These are phyloP conservation scores for Alternaria alternata DNA, from an alignment of 2,329 filamentous ascomycete genomes.

Conservation along the genomic window DNA sequence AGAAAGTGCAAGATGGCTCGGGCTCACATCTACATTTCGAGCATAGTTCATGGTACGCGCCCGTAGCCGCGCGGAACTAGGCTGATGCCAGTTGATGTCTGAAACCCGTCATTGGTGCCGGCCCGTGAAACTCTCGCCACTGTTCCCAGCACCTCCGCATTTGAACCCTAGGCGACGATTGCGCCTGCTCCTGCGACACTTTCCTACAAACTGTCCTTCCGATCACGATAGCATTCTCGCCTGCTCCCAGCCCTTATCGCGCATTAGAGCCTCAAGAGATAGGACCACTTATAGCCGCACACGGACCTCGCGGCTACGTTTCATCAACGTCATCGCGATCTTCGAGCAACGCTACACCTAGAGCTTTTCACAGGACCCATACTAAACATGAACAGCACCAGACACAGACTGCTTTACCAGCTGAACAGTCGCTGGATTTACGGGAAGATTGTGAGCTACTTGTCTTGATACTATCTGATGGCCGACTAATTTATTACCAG, in stretches of 20 bases:
- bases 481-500: slow-evolving; percentile 59
- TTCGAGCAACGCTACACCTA: slow-evolving; percentile 27
- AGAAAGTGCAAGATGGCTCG: neutral
- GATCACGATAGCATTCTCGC: slow-evolving; percentile 10
- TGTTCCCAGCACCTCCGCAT: slow-evolving; percentile 18
- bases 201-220: slow-evolving; percentile 16
- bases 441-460: slow-evolving; percentile 70
- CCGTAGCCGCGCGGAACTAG: slow-evolving; percentile 5
- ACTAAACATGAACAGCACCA: slow-evolving; percentile 49
- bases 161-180: slow-evolving; percentile 18
- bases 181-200: slow-evolving; percentile 16
- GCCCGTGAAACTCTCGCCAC: slow-evolving; percentile 27
- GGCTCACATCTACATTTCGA: neutral
- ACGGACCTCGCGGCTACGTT: slow-evolving; percentile 32
- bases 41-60: neutral
- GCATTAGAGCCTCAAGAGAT: slow-evolving; percentile 11
- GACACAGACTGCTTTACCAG: slow-evolving; percentile 69
- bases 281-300: slow-evolving; percentile 24
- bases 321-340: slow-evolving; percentile 41
- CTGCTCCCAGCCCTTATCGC: slow-evolving; percentile 7
- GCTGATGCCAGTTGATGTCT: slow-evolving; percentile 18
- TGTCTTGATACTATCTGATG: neutral
- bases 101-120: slow-evolving; percentile 28
- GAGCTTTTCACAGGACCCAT: slow-evolving; percentile 26
- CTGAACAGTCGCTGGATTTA: slow-evolving; percentile 78